Conservation (phyloP, 345 rosid species). For the Heritiera fomes region DNA sequence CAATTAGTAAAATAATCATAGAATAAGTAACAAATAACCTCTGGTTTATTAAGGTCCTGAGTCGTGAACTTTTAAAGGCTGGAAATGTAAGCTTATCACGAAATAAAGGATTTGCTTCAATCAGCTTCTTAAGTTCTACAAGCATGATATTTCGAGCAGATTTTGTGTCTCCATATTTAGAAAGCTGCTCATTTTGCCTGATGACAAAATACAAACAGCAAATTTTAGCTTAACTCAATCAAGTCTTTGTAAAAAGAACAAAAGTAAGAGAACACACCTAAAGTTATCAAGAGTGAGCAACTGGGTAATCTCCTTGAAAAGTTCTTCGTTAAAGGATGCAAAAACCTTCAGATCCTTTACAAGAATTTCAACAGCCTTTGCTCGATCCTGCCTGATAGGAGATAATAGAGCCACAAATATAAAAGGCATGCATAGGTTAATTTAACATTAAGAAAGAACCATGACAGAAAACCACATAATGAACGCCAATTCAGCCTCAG, state of each 20-base stretch:
- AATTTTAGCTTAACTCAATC: slow-evolving; percentile 8
- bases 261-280: slow-evolving; percentile 44
- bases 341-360: slow-evolving; percentile 78
- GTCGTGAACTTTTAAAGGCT: slow-evolving; percentile 63
- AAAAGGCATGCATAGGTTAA: slow-evolving; percentile 16
- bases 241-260: slow-evolving; percentile 5
- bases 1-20: background rate
- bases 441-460: background rate
- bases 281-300: slow-evolving; percentile 72
- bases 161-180: slow-evolving; percentile 79
- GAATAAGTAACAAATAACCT: slow-evolving; percentile 46
- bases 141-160: slow-evolving; percentile 74
- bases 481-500: background rate
- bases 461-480: background rate
- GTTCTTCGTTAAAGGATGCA: slow-evolving; percentile 68
- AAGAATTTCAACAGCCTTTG: slow-evolving; percentile 82
- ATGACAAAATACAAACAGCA: slow-evolving; percentile 10
- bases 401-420: slow-evolving; percentile 9
- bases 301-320: slow-evolving; percentile 80
- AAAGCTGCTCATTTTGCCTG: slow-evolving; percentile 87
- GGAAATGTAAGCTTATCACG: slow-evolving; percentile 77
- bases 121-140: slow-evolving; percentile 65
- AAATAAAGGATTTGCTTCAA: slow-evolving; percentile 76
- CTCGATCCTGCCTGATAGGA: slow-evolving; percentile 63
- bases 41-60: slow-evolving; percentile 84